Base-by-base conservation (phyloP, 129 eudicot genomes). In the Erigeron canadensis region DNA sequence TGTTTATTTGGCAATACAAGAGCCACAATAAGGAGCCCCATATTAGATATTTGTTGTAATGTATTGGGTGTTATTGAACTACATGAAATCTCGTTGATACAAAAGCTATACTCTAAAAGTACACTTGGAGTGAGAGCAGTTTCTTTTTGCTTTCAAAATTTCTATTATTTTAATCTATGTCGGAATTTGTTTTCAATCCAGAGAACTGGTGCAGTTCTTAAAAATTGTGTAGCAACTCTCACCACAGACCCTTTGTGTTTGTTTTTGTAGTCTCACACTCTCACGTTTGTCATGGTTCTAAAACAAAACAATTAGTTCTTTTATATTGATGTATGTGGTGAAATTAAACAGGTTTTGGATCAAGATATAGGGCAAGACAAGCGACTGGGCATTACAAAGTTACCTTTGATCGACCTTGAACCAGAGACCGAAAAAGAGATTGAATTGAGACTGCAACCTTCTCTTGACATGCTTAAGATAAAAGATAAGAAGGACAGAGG, bases 401-500 rank as follows among this genome's bases (percentile, higher is more conserved):
- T 90, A 45, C 78, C 94, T 39, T 79, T 94, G 55, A 70, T 18
- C 47, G 96, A 84, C 56, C 81, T 94, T 69, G 91, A 82, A 81
- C 79, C 91, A 40, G 97, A 90, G 44, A 65, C 71, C 10, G 65
- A 83, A 47, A 94, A 94, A 70, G 97, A 90, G 75, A 37, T 86
- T 3, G 97, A 87, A 60, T 65, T 94, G 70, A 89, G 86, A 82
- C 85, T 94, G 82, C 77, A 75, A 69, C 96, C 99, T 60, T 79
- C 91, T 22, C 96, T 94, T 62, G 97, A 94, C 75, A 94, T 90
- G 97, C 88, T 88, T n/a, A 90, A 82, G 71, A 79, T 90, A 5
- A 94, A 94, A 79, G 99, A 94, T 69, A 94, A 94, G 85, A 94
- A 94, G 79, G 99, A 94, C 66, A 77, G 97, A 79, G 99, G 99